Evolutionary conservation across 1,139 yeast genomes (phyloP), one percentile per base, ranked within the genome.

Genomic region (Taphrina confusa): DNA sequence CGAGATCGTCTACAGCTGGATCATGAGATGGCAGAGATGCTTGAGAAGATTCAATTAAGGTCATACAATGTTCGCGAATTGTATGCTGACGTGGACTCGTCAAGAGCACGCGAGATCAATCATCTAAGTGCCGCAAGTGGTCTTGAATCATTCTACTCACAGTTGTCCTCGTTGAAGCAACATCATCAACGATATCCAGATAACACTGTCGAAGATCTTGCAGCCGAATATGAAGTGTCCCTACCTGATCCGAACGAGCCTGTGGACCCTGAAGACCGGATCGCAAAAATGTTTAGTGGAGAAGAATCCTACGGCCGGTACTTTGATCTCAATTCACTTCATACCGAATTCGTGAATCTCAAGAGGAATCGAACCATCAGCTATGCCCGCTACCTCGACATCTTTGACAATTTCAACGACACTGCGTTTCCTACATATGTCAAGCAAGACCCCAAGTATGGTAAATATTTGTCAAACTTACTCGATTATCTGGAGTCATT

Each of bases 261-360:
- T 54, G 64, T 22, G 18, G 57, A 20, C 18, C 40, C 55, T 14
- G 61, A 49, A 50, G 39, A 70, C 14, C 60, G 64, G 39, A 65
- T 84, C 1, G 79, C 80, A 12, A 62, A 70, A 0, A 59, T 81
- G 12, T 89, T 87, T 68, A 72, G 80, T 0, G 77, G 80, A 3
- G 82, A 79, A 39, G 96, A 90, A 69, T 71, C 73, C 23, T 81
- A 78, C 68, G 96, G 96, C 0, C 79, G 79, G 65, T 81, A 72
- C 65, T 65, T 91, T 25, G 92, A 88, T 66, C 73, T 91, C 61
- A 70, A 75, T 8, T 65, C 68, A 1, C 74, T 78, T 57, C 84
- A 83, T 69, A 78, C 77, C 34, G 66, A 65, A 27, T 87, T 84
- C 79, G 69, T 80, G 45, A 76, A 78, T 55, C 71, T 84, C 5